Conservation (phyloP, 2,329 filamentous ascomycete genomes). For the Paecilomyces niveus region DNA sequence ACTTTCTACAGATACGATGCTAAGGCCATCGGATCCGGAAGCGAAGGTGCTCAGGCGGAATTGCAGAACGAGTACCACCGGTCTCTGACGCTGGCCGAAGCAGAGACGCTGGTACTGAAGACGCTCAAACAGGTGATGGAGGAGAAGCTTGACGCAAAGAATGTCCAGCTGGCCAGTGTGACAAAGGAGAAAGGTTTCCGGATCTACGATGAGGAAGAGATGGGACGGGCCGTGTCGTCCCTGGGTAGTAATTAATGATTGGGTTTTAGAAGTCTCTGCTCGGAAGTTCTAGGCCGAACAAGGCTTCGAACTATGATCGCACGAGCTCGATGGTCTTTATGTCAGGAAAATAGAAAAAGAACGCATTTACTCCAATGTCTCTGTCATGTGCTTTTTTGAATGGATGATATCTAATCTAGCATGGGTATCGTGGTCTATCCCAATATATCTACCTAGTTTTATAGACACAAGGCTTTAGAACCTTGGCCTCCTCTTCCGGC, state of each 20-base stretch:
- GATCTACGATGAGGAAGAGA: constrained; percentile 97
- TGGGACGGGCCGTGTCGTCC: constrained; percentile 84
- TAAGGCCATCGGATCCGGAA: constrained; percentile 96
- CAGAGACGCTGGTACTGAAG: constrained; percentile 92
- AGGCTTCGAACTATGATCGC: background rate
- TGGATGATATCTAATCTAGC: background rate
- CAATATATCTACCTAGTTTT: constrained; percentile 61
- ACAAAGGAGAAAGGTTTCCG: constrained; percentile 97
- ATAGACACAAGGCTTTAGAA: constrained; percentile 93
- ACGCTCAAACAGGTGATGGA: constrained; percentile 99
- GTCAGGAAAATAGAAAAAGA: background rate
- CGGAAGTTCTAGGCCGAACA: background rate
- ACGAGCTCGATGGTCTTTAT: background rate
- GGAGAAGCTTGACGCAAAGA: constrained; percentile 98
- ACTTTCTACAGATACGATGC: constrained; percentile 99
- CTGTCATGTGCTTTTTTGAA: background rate
- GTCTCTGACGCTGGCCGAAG: constrained; percentile 86
- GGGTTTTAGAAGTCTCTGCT: constrained; percentile 5
- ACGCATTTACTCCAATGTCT: background rate
- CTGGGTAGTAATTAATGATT: constrained; percentile 38
- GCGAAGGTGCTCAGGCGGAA: constrained; percentile 94
- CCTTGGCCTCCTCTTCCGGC: constrained; percentile 57
- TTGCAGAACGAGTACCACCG: constrained; percentile 99
- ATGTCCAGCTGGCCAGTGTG: constrained; percentile 94
- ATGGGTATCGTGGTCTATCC: background rate